Evolutionary conservation across 2,329 filamentous ascomycete genomes (phyloP), one percentile per base, ranked within the genome.

Genomic region (Fusarium virguliforme): DNA sequence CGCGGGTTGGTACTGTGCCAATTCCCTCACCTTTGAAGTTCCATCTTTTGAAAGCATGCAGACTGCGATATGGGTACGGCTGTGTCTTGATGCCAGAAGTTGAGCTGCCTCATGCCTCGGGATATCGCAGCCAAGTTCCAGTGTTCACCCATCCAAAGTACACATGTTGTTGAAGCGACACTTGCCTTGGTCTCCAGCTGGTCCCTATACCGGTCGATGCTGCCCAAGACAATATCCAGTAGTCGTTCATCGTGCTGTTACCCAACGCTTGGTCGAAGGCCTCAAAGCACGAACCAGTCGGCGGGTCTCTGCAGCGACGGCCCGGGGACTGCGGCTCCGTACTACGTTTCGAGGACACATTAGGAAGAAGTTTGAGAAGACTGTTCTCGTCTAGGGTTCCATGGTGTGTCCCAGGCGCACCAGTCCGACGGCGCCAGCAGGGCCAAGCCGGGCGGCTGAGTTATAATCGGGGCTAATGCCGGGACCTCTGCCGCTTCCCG

Each of bases 191-290:
- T 82, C 70, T 89, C 86, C 63, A 80, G 84, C 3, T 75, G 67
- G 9, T 79, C 82, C 0, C 83, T 78, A 65, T 87, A 88, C 76
- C 89, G 88, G 0, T 86, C 88, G 43, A 90, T 86, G 30, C 84
- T 87, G 3, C 88, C 88, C 15, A 90, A 81, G 2, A 88, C 86
- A n/a, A 89, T 78, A 3, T 87, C 86, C 4, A 84, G 80, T 79
- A 83, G 74, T 89, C 82, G 26, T 82, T 80, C 61, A 89, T 80
- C 18, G 84, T 88, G 46, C 28, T 54, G 55, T 22, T 60, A n/a
- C 12, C 22, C n/a, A 37, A 18, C 30, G 43, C 22, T 43, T 38
- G 4, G 28, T 60, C 3, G 18, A 59, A 13, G 55, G 61, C 30
- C 61, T 64, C 8, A 30, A 30, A 13, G 43, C 22, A 46, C 46